phyloP scores from a whole-genome alignment of 2,329 filamentous ascomycete genomes.

The Hypoxylon sp. region DNA sequence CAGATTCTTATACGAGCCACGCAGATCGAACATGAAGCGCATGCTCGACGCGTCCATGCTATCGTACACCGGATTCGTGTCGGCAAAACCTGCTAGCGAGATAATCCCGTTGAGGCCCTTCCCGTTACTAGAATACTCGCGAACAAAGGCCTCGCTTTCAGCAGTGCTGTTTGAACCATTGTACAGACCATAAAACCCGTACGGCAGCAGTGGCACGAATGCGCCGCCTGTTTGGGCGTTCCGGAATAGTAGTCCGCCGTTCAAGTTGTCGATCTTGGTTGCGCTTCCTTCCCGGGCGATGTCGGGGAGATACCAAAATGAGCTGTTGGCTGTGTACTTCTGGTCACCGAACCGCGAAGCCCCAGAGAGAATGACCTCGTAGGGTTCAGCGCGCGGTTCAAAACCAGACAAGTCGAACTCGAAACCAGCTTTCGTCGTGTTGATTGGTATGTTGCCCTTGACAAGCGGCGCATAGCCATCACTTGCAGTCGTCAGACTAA shows the following conservation, averaged over 20 bases:
- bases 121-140: conserved; percentile 54
- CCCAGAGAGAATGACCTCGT: conserved; percentile 57
- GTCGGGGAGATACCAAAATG: conserved; percentile 60
- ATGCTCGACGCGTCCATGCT: conserved; percentile 58
- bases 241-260: conserved; percentile 58
- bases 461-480: conserved; percentile 51
- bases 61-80: conserved; percentile 55
- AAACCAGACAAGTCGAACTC: conserved; percentile 56
- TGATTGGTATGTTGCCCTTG: conserved; percentile 52
- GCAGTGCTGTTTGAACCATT: conserved; percentile 52
- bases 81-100: conserved; percentile 57
- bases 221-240: conserved; percentile 53
- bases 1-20: conserved; percentile 60
- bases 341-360: conserved; percentile 50
- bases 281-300: conserved; percentile 58
- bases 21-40: conserved; percentile 61
- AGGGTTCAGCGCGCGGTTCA: conserved; percentile 54
- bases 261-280: conserved; percentile 61
- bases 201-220: conserved; percentile 60
- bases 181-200: conserved; percentile 60
- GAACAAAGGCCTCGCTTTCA: conserved; percentile 54
- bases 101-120: conserved; percentile 62
- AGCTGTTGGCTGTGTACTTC: conserved; percentile 55
- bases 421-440: conserved; percentile 55
- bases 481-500: conserved; percentile 50